A percentile compares a stretch with the other conserved stretches of the same genome.
Evolutionary conservation across 2,329 filamentous ascomycete genomes (phyloP).

Genomic region (Oidium heveae): DNA sequence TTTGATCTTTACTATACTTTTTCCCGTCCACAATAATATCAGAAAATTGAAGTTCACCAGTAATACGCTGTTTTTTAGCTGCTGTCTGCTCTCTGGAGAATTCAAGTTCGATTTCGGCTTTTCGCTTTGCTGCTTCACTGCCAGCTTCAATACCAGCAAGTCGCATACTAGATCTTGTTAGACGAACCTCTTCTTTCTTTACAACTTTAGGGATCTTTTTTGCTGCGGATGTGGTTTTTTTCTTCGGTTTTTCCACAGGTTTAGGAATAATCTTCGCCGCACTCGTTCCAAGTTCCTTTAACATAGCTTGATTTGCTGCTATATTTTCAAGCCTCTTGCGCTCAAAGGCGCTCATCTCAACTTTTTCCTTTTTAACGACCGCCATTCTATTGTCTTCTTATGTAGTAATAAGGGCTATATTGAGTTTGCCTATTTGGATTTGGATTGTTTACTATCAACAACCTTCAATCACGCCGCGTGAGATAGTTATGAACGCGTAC

Average conservation of each 20-base stretch:
- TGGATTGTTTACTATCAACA: no score
- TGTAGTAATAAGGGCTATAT: neutral
- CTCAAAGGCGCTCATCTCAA: conserved; percentile 62
- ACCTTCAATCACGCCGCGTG: no score
- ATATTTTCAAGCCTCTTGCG: conserved; percentile 67
- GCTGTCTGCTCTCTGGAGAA: conserved; percentile 29
- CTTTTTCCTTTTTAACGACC: conserved; percentile 17
- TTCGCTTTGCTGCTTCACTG: conserved; percentile 37
- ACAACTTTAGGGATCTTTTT: conserved; percentile 20
- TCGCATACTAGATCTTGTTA: conserved; percentile 31
- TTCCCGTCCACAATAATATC: conserved; percentile 62
- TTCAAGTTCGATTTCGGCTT: conserved; percentile 37
- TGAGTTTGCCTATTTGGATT: no score
- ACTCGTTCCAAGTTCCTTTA: conserved; percentile 51
- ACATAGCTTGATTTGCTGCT: conserved; percentile 56
- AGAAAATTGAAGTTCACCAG: conserved; percentile 42
- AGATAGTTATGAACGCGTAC: no score
- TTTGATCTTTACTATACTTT: conserved; percentile 42
- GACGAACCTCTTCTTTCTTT: conserved; percentile 22
- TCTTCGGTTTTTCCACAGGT: conserved; percentile 25
- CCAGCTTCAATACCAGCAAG: conserved; percentile 29
- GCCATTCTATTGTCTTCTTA: no score
- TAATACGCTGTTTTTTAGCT: conserved; percentile 37
- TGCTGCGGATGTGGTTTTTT: conserved; percentile 19
- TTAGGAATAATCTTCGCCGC: conserved; percentile 42